phyloP scores from a whole-genome alignment of 345 rosid species.

The Punica granatum region DNA sequence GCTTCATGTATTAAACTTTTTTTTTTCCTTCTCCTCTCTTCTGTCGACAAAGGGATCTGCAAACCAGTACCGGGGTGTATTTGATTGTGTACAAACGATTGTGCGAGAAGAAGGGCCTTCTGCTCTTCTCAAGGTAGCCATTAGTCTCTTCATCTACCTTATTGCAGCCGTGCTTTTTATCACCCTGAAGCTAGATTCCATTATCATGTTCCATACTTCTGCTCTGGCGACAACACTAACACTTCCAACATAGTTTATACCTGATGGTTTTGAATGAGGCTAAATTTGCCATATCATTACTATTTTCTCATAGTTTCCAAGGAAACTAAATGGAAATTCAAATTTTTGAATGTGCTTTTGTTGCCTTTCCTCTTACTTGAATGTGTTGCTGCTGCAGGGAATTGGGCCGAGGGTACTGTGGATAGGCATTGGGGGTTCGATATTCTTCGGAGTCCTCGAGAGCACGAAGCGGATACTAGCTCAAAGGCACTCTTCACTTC shows the following conservation, averaged over 20 bases:
- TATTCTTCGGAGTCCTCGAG: conserved; percentile 83
- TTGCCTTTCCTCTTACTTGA: no score
- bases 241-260: not conserved
- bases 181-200: not conserved
- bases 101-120: conserved; percentile 79
- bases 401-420: conserved; percentile 81
- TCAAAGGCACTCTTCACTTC: conserved; percentile 33
- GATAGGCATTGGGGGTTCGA: conserved; percentile 92
- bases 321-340: not conserved
- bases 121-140: conserved; percentile 76
- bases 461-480: conserved; percentile 69
- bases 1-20: not conserved
- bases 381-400: conserved; percentile 41
- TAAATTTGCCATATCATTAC: no score
- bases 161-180: not conserved
- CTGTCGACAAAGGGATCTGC: conserved; percentile 80
- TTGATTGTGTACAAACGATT: conserved; percentile 81
- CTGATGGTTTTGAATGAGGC: not conserved
- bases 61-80: conserved; percentile 67
- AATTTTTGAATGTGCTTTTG: not conserved
- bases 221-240: not conserved
- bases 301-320: no score
- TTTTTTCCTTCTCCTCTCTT: not conserved
- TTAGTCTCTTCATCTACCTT: not conserved
- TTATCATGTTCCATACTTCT: not conserved